These are phyloP conservation scores for Agrocybe praecox DNA, from an alignment of 768 basidiomycete genomes.

Conservation along the genomic window DNA sequence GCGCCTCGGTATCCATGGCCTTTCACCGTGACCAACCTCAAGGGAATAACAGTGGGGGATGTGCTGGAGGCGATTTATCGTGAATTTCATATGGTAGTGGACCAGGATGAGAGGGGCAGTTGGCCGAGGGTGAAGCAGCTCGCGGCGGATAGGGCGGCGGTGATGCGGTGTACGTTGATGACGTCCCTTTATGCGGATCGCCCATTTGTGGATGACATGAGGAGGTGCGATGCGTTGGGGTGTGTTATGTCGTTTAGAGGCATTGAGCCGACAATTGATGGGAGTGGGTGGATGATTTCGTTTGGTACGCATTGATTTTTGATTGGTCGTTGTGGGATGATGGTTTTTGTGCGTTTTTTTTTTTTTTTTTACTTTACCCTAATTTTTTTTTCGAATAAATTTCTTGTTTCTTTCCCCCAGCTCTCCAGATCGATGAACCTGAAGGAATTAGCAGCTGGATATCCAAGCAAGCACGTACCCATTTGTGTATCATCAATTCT, in stretches of 20 bases:
- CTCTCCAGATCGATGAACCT: too few species aligned
- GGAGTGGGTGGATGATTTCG: slow-evolving; percentile 45
- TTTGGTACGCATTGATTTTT: slow-evolving; percentile 23
- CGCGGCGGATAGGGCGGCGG: slow-evolving; percentile 31
- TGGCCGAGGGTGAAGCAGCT: slow-evolving; percentile 35
- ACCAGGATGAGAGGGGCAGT: slow-evolving; percentile 33
- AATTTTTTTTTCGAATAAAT: too few species aligned
- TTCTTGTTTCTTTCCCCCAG: too few species aligned
- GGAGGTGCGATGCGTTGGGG: slow-evolving; percentile 51
- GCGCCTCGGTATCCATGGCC: slow-evolving; percentile 58
- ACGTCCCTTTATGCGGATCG: slow-evolving; percentile 1
- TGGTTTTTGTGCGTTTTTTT: too few species aligned
- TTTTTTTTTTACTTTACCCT: too few species aligned
- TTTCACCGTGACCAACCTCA: slow-evolving; percentile 45
- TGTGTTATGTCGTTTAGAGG: slow-evolving; percentile 52
- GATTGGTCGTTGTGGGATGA: too few species aligned
- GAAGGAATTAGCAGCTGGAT: too few species aligned
- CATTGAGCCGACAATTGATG: slow-evolving; percentile 49
- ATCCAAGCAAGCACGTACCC: too few species aligned
- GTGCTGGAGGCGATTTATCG: slow-evolving; percentile 47
- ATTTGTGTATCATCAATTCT: too few species aligned
- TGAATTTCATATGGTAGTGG: slow-evolving; percentile 44
- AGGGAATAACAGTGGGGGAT: slow-evolving; percentile 53
- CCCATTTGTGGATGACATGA: slow-evolving; percentile 24
- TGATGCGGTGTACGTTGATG: slow-evolving; percentile 21